phyloP scores from a whole-genome alignment of 2,329 filamentous ascomycete species.

The Diaporthe ampelina region DNA sequence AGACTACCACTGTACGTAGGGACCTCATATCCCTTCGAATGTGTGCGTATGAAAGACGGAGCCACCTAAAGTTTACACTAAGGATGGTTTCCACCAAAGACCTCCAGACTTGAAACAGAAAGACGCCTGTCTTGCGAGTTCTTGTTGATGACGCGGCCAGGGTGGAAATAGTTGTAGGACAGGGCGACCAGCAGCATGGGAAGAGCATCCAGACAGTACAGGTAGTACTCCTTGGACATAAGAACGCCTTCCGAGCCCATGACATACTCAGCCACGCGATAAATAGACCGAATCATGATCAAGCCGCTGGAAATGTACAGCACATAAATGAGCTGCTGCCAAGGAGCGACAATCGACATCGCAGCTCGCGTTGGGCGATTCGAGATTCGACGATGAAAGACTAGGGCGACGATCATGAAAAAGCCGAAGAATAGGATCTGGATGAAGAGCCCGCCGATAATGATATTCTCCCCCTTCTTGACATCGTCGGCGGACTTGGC shows the following conservation, averaged over 20 bases:
- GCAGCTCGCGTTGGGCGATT: background rate
- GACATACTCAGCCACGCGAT: slow-evolving; percentile 14
- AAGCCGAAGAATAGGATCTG: slow-evolving; percentile 34
- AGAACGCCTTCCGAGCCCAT: background rate
- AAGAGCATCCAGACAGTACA: slow-evolving; percentile 10
- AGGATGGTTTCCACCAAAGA: background rate
- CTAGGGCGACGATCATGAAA: slow-evolving; percentile 23
- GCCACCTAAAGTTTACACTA: background rate
- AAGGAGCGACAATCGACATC: slow-evolving; percentile 9
- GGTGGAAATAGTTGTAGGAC: slow-evolving; percentile 7
- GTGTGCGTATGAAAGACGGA: too few relatives aligned
- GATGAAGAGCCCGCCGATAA: slow-evolving; percentile 28
- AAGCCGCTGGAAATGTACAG: slow-evolving; percentile 17
- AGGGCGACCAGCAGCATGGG: slow-evolving; percentile 23
- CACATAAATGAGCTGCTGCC: slow-evolving; percentile 12
- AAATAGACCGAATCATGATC: slow-evolving; percentile 24
- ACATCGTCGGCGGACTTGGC: slow-evolving; percentile 14
- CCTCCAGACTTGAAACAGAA: background rate
- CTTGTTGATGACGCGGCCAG: slow-evolving; percentile 7
- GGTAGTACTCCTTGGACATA: slow-evolving; percentile 19
- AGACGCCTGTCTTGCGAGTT: background rate
- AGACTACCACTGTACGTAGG: too few relatives aligned
- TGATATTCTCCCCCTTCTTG: slow-evolving; percentile 22
- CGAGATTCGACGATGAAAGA: slow-evolving; percentile 24
- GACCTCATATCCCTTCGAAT: too few relatives aligned